Conservation (phyloP, 2,329 filamentous ascomycete species). For the Microascus cirrosus region DNA sequence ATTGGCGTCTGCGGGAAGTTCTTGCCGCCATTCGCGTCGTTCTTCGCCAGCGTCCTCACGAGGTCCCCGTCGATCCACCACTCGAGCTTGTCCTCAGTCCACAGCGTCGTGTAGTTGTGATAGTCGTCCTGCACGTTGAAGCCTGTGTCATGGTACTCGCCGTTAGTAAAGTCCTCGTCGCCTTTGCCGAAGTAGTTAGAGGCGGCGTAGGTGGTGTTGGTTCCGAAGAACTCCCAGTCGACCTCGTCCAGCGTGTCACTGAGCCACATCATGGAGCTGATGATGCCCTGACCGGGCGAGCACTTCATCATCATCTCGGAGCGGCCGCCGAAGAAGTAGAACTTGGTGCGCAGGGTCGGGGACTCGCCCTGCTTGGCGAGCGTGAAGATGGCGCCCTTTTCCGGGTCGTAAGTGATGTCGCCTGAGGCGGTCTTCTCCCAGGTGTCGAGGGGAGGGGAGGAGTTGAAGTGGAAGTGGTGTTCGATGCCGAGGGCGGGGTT, state of each 20-base stretch:
- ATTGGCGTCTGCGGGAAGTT: constrained; percentile 70
- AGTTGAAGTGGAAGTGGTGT: constrained; percentile 54
- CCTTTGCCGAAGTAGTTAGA: constrained; percentile 78
- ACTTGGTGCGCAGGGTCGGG: constrained; percentile 66
- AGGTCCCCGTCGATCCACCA: constrained; percentile 60
- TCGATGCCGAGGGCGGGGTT: constrained; percentile 59
- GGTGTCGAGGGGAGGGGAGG: constrained; percentile 42
- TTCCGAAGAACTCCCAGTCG: constrained; percentile 75
- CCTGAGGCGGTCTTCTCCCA: constrained; percentile 60
- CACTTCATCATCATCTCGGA: constrained; percentile 72
- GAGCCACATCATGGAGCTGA: constrained; percentile 73
- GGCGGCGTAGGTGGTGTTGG: constrained; percentile 49
- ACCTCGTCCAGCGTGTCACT: constrained; percentile 81
- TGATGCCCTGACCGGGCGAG: constrained; percentile 61
- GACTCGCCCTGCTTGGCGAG: constrained; percentile 62
- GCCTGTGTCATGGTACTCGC: constrained; percentile 43
- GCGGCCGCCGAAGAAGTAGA: constrained; percentile 79
- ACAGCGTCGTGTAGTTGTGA: constrained; percentile 68
- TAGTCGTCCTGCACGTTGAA: constrained; percentile 45
- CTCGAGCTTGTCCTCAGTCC: constrained; percentile 55
- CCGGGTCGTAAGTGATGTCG: constrained; percentile 45
- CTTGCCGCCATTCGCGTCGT: constrained; percentile 48
- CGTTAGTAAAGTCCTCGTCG: constrained; percentile 47
- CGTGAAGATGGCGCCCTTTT: constrained; percentile 59
- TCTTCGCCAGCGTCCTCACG: constrained; percentile 51